These are phyloP conservation scores for Intubia oerlemansii DNA, from an alignment of 2,329 filamentous ascomycete species.

Conservation along the genomic window DNA sequence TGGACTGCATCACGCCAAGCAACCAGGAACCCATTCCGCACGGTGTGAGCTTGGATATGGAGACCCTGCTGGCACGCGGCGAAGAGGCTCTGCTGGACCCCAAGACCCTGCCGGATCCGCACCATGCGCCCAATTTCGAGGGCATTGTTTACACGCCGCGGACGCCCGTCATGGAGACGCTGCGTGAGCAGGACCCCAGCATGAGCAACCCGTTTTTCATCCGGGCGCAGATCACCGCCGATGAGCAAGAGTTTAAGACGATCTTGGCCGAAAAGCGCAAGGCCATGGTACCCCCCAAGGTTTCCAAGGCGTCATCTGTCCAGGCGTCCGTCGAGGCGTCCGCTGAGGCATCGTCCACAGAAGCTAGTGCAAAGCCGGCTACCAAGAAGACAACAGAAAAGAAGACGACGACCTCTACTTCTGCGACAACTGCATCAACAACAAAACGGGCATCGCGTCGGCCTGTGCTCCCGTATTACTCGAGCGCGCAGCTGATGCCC, in stretches of 20 bases:
- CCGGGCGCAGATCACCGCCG: slow-evolving; percentile 60
- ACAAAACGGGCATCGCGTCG: slow-evolving; percentile 3
- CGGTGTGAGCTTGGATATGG: slow-evolving; percentile 75
- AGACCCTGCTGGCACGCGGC: slow-evolving; percentile 54
- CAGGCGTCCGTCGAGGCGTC: too few species aligned
- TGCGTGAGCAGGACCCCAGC: slow-evolving; percentile 25
- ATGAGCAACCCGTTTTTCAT: slow-evolving; percentile 38
- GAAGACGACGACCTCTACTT: background rate
- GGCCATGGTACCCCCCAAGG: too few species aligned
- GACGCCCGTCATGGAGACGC: slow-evolving; percentile 55
- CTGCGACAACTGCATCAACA: slow-evolving; percentile 1
- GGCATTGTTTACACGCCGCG: slow-evolving; percentile 48
- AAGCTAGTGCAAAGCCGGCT: too few species aligned
- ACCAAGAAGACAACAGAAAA: background rate
- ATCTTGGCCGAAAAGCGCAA: slow-evolving; percentile 46
- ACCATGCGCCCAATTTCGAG: slow-evolving; percentile 33
- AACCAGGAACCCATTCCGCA: slow-evolving; percentile 58
- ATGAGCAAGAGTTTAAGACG: slow-evolving; percentile 51
- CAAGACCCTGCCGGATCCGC: slow-evolving; percentile 29
- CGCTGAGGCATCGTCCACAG: too few species aligned
- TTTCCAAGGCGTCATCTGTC: too few species aligned
- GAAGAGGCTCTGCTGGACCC: slow-evolving; percentile 47
- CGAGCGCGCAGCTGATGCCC: slow-evolving; percentile 16
- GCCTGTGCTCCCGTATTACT: slow-evolving; percentile 16
- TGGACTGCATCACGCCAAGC: slow-evolving; percentile 88